Conservation (phyloP, 1,284 basidiomycete species). For the Ustilago curta region DNA sequence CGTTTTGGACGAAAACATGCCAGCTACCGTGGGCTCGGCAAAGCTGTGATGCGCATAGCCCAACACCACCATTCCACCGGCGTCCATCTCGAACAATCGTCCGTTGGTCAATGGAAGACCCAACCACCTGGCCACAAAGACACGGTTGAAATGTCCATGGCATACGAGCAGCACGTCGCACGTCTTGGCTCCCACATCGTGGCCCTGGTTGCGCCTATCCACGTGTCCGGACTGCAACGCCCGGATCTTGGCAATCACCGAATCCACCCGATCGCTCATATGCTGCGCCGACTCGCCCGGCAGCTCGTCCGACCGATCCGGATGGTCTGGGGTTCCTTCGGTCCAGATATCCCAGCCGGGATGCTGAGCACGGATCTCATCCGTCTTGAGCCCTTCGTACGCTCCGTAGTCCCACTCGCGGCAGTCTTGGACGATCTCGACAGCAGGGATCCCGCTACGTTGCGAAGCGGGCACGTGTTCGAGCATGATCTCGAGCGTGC, state of each 20-base stretch:
- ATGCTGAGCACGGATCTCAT: conserved; percentile 53
- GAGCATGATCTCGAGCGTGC: conserved; percentile 62
- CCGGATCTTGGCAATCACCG: conserved; percentile 60
- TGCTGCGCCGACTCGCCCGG: conserved; percentile 64
- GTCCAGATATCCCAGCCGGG: conserved; percentile 67
- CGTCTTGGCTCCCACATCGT: conserved; percentile 45
- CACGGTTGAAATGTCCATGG: conserved; percentile 67
- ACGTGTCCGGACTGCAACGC: conserved; percentile 56
- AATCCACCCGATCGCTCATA: conserved; percentile 62
- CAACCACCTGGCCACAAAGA: conserved; percentile 66
- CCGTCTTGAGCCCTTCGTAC: conserved; percentile 66
- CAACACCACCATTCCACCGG: conserved; percentile 65
- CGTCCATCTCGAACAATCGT: conserved; percentile 62
- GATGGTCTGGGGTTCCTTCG: conserved; percentile 63
- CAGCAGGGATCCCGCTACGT: conserved; percentile 35
- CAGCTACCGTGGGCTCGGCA: conserved; percentile 63
- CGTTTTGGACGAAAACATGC: conserved; percentile 64
- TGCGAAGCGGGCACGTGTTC: conserved; percentile 46
- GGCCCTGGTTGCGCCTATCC: conserved; percentile 44
- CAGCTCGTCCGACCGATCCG: conserved; percentile 43
- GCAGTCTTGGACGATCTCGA: conserved; percentile 57
- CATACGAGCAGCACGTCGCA: conserved; percentile 65
- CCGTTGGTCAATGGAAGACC: conserved; percentile 58
- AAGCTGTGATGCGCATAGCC: conserved; percentile 65
- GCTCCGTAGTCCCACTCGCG: conserved; percentile 69